Base-by-base conservation (phyloP, 331 rosid species). In the Pyracantha coccinea region DNA sequence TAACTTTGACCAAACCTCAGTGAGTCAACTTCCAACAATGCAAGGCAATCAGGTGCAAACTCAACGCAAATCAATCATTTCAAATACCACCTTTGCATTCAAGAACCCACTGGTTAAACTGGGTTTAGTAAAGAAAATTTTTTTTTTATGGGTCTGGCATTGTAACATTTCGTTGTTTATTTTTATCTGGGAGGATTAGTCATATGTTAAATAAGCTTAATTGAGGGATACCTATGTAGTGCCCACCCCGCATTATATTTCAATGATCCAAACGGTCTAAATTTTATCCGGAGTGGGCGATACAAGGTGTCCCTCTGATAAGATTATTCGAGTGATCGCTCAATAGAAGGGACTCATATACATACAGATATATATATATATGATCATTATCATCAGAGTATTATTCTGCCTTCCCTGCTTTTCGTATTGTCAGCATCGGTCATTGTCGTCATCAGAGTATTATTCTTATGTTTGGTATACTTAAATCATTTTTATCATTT, bases 401-500 rank as follows among this genome's bases (percentile, higher is more conserved):
- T 38, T 10, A 38, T 38, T 0, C 45, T 38, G 45, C 8, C 13
- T 57, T 23, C 58, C 33, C 32, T 23, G 23, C 11, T 38, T 35
- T 35, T 67, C 11, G 1, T 38, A 66, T 66, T 16, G 45, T 29
- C 5, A 6, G 9, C 17, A 4, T 21, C 17, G 17, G 45, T 38
- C 45, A 66, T 33, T 16, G 45, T 16, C 24, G 4, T n/a, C 17
- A 4, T 21, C 28, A 31, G 17, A 29, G 16, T 67, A 4, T 21
- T n/a, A 23, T 59, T n/a, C 25, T 28, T 28, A 15, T 27, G 35
- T 44, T 53, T 23, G 23, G 6, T 55, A 21, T 57, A 35, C 44
- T 28, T 35, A 55, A 66, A 55, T 23, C 35, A 41, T 63, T 53
- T 14, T 64, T 78, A 25, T 59, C 8, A 66, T 78, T 73, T 75